Evolutionary conservation across 805 yeast species (phyloP).

Genomic region (Metschnikowia noctiluminum): DNA sequence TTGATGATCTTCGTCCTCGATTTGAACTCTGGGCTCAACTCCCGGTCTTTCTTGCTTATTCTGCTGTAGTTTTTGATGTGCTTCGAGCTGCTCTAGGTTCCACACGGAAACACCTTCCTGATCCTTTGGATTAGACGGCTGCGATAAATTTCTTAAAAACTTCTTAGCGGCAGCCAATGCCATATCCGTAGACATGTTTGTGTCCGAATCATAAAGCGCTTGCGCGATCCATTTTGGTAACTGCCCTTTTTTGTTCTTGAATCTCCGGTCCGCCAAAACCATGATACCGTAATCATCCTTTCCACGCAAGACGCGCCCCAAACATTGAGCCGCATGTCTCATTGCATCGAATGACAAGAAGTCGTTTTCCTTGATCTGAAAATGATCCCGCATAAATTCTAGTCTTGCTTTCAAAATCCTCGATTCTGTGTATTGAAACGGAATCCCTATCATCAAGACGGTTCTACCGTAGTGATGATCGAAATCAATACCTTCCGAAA

Average conservation of each 20-base stretch:
- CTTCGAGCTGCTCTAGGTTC: slow-evolving; percentile 67
- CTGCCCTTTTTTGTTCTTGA: slow-evolving; percentile 79
- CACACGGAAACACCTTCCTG: slow-evolving; percentile 94
- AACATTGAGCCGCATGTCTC: slow-evolving; percentile 99
- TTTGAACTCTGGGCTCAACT: slow-evolving; percentile 6
- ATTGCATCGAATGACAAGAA: slow-evolving; percentile 97
- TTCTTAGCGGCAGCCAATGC: slow-evolving; percentile 93
- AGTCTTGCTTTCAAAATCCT: slow-evolving; percentile 91
- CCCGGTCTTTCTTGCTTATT: slow-evolving; percentile 19
- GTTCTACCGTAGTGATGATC: slow-evolving; percentile 98
- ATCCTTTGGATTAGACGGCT: slow-evolving; percentile 84
- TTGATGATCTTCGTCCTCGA: slow-evolving; percentile 14
- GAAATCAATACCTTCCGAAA: slow-evolving; percentile 98
- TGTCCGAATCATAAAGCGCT: slow-evolving; percentile 86
- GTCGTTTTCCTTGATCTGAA: slow-evolving; percentile 89
- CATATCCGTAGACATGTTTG: slow-evolving; percentile 93
- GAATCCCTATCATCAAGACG: slow-evolving; percentile 97
- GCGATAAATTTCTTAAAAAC: slow-evolving; percentile 89
- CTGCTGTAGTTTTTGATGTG: slow-evolving; percentile 53
- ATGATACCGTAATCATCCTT: slow-evolving; percentile 98
- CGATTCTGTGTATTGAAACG: slow-evolving; percentile 97
- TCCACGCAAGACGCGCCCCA: slow-evolving; percentile 96
- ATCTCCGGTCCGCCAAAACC: slow-evolving; percentile 95
- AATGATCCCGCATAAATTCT: slow-evolving; percentile 90
- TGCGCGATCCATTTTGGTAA: slow-evolving; percentile 97